Evolutionary conservation across 2,329 filamentous ascomycete species (phyloP).

Genomic region (Talaromyces sp.): DNA sequence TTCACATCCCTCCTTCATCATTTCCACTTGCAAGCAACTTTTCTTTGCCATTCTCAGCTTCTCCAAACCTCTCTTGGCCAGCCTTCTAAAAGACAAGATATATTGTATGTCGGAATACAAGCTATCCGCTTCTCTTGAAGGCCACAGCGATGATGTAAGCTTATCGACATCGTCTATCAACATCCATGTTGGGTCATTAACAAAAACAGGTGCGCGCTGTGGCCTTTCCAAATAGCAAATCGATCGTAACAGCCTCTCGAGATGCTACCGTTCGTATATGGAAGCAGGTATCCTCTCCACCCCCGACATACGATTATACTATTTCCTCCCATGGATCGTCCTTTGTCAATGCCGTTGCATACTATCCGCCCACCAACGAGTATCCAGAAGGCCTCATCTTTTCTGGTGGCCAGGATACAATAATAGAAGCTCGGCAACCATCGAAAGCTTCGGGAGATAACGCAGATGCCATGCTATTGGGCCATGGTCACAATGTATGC

Average conservation of each 20-base stretch:
- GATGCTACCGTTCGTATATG: slow-evolving; percentile 88
- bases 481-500: slow-evolving; percentile 85
- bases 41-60: not conserved
- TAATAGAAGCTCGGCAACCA: slow-evolving; percentile 83
- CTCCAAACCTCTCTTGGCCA: not conserved
- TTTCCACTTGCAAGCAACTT: not conserved
- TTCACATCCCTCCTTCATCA: not conserved
- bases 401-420: slow-evolving; percentile 84
- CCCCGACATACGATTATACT: slow-evolving; percentile 70
- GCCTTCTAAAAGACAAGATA: not conserved
- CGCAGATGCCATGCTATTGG: slow-evolving; percentile 79
- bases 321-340: slow-evolving; percentile 75
- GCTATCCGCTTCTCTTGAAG: slow-evolving; percentile 82
- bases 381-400: slow-evolving; percentile 77
- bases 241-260: slow-evolving; percentile 79
- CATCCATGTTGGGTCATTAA: slow-evolving; percentile 55
- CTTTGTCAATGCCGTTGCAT: slow-evolving; percentile 84
- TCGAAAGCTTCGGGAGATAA: slow-evolving; percentile 65
- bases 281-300: slow-evolving; percentile 63
- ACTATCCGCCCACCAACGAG: slow-evolving; percentile 63
- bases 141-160: slow-evolving; percentile 90
- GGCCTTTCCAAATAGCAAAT: slow-evolving; percentile 67
- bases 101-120: slow-evolving; percentile 65
- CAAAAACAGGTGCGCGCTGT: slow-evolving; percentile 74
- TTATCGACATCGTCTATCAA: not conserved